Evolutionary conservation across 345 rosid genomes (phyloP).

Genomic region (Abelmoschus esculentus): DNA sequence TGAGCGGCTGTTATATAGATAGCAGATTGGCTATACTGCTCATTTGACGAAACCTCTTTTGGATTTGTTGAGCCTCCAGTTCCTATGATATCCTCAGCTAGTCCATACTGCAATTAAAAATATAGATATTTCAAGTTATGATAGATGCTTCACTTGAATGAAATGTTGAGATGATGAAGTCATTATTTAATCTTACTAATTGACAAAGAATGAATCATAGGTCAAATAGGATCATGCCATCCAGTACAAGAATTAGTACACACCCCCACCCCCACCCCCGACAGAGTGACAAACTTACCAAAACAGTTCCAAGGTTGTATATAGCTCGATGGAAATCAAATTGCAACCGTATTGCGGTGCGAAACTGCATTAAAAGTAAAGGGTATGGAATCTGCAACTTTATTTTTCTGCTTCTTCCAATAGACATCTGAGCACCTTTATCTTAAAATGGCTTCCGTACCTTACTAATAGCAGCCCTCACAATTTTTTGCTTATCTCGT

Average conservation of each 20-base stretch:
- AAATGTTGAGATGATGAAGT: not conserved
- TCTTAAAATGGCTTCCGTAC: conserved; percentile 38
- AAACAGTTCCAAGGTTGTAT: conserved; percentile 96
- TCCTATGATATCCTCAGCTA: conserved; percentile 88
- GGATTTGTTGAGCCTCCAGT: conserved; percentile 47
- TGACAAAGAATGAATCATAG: not conserved
- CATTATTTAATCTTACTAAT: not conserved
- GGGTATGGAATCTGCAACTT: conserved; percentile 4
- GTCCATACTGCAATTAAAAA: conserved; percentile 7
- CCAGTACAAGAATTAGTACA: not conserved
- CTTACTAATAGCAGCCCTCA: conserved; percentile 92
- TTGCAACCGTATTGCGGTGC: conserved; percentile 89
- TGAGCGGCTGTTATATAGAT: conserved; percentile 98
- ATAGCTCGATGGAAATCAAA: conserved; percentile 97
- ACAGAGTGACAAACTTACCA: conserved; percentile 63
- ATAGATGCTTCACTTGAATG: not conserved
- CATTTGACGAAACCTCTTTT: conserved; percentile 76
- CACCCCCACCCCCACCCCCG: too few species aligned
- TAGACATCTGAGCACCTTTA: conserved; percentile 20
- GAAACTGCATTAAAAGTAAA: conserved; percentile 53
- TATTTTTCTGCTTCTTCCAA: conserved; percentile 22
- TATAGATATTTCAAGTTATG: not conserved
- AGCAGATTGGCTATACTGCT: conserved; percentile 92
- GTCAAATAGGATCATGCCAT: not conserved
- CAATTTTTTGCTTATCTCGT: conserved; percentile 83